Evolutionary conservation across 371 early-diverging fungal species (phyloP), one percentile per base, ranked within the genome.

Genomic region (Lichtheimia corymbifera): DNA sequence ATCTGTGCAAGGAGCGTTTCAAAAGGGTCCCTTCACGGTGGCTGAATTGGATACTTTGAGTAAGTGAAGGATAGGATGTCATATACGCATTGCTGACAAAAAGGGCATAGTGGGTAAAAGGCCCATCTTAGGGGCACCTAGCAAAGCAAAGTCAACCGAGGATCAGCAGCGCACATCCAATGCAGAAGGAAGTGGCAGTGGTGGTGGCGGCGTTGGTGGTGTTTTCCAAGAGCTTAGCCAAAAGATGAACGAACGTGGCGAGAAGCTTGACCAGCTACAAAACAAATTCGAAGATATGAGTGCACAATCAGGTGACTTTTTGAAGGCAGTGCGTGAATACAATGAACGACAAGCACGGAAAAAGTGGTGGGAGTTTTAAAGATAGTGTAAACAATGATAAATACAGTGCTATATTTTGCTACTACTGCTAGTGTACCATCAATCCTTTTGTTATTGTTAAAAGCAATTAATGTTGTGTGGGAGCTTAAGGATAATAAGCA

Each of bases 231-330:
- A 85, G 28, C 70, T 83, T 1, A 63, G 79, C 0, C 63, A 81
- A 18, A 72, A 73, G 25, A 68, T 85, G 71, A 82, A 83, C 59
- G 86, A 85, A 50, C 77, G 86, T 55, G 86, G 86, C 20, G 77
- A 85, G 43, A 59, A 66, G n/a, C 52, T 85, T 27, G 68, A 73
- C 17, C 54, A 81, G 28, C 50, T 85, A 43, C 74, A 80, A 28
- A 65, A 77, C 53, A 83, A 82, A 51, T 81, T 83, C 30, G 58
- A 70, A n/a, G 86, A 83, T 55, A 74, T 81, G 79, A 78, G 63
- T 44, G 73, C 66, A 28, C 84, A 83, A 14, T 80, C 82, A 2
- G 71, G 75, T 20, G 77, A 79, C 60, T 85, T 85, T 58, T 62
- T 83, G 56, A 77, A 76, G 17, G 77, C 83, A 14, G 76, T 82